phyloP scores from a whole-genome alignment of 106 monocot genomes.

The Dendrobium chrysotoxum region DNA sequence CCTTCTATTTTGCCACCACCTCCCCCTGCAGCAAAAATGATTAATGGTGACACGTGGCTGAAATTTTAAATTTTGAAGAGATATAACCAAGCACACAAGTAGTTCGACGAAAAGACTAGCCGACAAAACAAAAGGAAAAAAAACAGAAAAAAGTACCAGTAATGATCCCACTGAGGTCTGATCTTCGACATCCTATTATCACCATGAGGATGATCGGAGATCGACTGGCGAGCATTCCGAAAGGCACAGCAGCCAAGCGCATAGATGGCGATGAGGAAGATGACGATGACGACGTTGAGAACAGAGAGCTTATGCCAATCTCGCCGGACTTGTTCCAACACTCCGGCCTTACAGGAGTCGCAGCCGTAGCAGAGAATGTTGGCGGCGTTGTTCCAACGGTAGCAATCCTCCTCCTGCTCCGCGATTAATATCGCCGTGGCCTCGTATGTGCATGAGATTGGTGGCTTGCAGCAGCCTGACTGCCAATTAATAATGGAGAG shows the following conservation, averaged over 20 bases:
- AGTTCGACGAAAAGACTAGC: no score
- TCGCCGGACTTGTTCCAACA: conserved; percentile 67
- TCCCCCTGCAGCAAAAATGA: not conserved
- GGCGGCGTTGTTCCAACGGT: conserved; percentile 75
- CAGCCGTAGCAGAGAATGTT: conserved; percentile 74
- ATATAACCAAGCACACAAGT: no score
- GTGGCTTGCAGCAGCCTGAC: conserved; percentile 98
- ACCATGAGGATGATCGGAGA: conserved; percentile 53
- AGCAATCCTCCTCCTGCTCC: conserved; percentile 76
- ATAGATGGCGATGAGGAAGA: conserved; percentile 67
- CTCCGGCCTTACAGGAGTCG: conserved; percentile 90
- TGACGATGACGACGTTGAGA: conserved; percentile 63
- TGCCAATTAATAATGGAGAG: conserved; percentile 9
- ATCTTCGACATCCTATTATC: conserved; percentile 67
- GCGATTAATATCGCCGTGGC: conserved; percentile 13
- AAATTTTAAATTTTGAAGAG: no score
- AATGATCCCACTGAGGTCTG: conserved; percentile 75
- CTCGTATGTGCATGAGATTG: conserved; percentile 72
- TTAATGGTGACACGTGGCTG: not conserved
- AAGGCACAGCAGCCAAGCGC: conserved; percentile 94
- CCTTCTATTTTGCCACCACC: conserved; percentile 6
- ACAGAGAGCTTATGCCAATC: conserved; percentile 89
- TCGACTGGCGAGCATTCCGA: conserved; percentile 51
- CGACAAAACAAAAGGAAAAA: not conserved
- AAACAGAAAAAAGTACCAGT: conserved; percentile 27